A percentile compares a stretch with the other conserved stretches of the same genome.
Evolutionary conservation across 495 filamentous ascomycete species (phyloP).

Genomic region (Penicillium roqueforti): DNA sequence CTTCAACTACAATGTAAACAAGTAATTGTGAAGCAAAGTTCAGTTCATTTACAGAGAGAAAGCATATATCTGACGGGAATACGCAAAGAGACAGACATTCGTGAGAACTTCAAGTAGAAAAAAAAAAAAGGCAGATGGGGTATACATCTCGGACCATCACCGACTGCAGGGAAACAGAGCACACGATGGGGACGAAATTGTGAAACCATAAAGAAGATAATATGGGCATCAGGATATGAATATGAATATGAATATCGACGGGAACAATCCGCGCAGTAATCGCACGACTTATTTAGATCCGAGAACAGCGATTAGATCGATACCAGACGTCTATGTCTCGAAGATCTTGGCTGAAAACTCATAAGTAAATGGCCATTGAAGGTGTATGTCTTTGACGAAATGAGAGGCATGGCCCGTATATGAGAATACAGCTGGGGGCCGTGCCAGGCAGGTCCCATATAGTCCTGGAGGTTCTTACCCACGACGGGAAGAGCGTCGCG

Average conservation of each 20-base stretch:
- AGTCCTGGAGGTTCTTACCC: conserved; percentile 19
- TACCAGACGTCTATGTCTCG: not conserved
- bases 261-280: not conserved
- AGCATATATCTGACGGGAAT: conserved; percentile 5
- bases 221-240: conserved; percentile 11
- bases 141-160: conserved; percentile 36
- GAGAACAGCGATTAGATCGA: not conserved
- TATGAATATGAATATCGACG: conserved; percentile 15
- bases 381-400: not conserved
- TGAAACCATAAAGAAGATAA: not conserved
- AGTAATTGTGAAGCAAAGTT: not conserved
- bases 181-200: not conserved
- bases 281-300: not conserved
- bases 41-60: conserved; percentile 4
- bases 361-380: conserved; percentile 2
- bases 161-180: conserved; percentile 11
- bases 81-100: conserved; percentile 1
- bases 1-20: not conserved
- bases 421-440: not conserved
- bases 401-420: not conserved
- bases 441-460: not conserved
- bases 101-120: conserved; percentile 8
- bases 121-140: conserved; percentile 23
- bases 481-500: conserved; percentile 39
- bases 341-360: not conserved